Evolutionary conservation across 208 protist species (phyloP), one percentile per base, ranked within the genome.

Genomic region (Wallacemonas rigidus): DNA sequence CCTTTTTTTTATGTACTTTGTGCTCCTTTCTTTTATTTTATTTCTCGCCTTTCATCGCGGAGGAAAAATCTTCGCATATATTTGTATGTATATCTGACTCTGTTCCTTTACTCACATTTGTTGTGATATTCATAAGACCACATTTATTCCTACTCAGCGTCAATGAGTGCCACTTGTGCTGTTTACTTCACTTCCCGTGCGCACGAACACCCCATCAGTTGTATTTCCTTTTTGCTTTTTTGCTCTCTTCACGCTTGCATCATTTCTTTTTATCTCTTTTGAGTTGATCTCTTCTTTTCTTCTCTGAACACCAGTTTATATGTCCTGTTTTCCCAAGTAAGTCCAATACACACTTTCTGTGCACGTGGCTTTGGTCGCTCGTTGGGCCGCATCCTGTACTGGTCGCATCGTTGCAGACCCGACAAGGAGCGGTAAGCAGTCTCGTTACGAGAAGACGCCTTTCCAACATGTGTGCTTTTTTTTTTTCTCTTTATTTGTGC

Each of bases 221-320:
- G 1, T 67, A 7, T 47, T 57, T 53, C 35, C 41, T 75, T 50
- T 50, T 69, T 55, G 3, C 17, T 69, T 70, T 70, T 62, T 44
- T 69, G 55, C 12, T 40, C 40, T 7, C 17, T 54, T 68, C 69
- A 1, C 39, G 35, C 65, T 51, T 40, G 12, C 62, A n/a, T 75
- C 44, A 3, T 61, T 60, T 63, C 55, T 74, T 44, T 60, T 54
- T 51, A 44, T n/a, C 67, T 67, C 57, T 58, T 74, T 67, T 74
- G 15, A 54, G 45, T 11, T 74, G 55, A 45, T 55, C 68, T 79
- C 65, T 74, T 73, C 65, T 65, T 61, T 50, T 65, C 65, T 36
- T 36, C 1, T 50, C 50, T 14, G 51, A 48, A 54, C 8, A 54
- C 53, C 12, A n/a, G 43, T 38, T 64, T n/a, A 6, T 39, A n/a